Evolutionary conservation across 2,329 filamentous ascomycete species (phyloP).

Genomic region (Elsinoe perseae): DNA sequence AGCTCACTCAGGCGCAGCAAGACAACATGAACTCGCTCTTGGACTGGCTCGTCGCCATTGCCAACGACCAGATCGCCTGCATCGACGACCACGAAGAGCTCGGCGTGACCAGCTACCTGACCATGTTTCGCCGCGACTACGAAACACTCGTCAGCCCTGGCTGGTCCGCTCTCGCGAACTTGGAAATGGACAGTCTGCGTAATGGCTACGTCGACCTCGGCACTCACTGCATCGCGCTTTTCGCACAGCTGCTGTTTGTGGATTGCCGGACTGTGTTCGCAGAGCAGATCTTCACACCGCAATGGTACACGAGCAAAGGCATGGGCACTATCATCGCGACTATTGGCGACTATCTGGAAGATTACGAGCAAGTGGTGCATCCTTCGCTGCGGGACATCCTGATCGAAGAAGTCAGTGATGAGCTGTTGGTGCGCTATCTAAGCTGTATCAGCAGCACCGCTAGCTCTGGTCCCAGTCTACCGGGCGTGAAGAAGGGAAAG

Average conservation of each 20-base stretch:
- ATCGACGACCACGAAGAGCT: slow-evolving; percentile 77
- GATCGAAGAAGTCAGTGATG: slow-evolving; percentile 85
- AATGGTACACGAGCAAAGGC: slow-evolving; percentile 78
- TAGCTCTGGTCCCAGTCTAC: slow-evolving; percentile 77
- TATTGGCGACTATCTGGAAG: slow-evolving; percentile 84
- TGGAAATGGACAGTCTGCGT: slow-evolving; percentile 66
- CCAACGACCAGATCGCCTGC: slow-evolving; percentile 97
- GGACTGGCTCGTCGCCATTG: slow-evolving; percentile 93
- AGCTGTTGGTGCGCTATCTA: slow-evolving; percentile 80
- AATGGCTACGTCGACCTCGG: slow-evolving; percentile 93
- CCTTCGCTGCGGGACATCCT: slow-evolving; percentile 84
- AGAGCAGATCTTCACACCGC: slow-evolving; percentile 74
- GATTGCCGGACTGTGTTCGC: slow-evolving; percentile 79
- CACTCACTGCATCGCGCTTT: slow-evolving; percentile 83
- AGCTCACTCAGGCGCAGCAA: slow-evolving; percentile 40
- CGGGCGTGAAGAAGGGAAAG: slow-evolving; percentile 68
- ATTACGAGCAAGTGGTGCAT: slow-evolving; percentile 79
- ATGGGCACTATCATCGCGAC: slow-evolving; percentile 94
- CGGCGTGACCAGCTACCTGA: slow-evolving; percentile 70
- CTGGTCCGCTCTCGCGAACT: slow-evolving; percentile 64
- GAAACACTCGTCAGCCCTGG: slow-evolving; percentile 70
- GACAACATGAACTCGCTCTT: slow-evolving; percentile 67
- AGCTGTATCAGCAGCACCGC: slow-evolving; percentile 71
- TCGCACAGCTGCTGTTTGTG: slow-evolving; percentile 82
- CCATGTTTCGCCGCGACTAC: slow-evolving; percentile 76